Evolutionary conservation across 2,329 filamentous ascomycete species (phyloP).

Genomic region (Penicillium sp.): DNA sequence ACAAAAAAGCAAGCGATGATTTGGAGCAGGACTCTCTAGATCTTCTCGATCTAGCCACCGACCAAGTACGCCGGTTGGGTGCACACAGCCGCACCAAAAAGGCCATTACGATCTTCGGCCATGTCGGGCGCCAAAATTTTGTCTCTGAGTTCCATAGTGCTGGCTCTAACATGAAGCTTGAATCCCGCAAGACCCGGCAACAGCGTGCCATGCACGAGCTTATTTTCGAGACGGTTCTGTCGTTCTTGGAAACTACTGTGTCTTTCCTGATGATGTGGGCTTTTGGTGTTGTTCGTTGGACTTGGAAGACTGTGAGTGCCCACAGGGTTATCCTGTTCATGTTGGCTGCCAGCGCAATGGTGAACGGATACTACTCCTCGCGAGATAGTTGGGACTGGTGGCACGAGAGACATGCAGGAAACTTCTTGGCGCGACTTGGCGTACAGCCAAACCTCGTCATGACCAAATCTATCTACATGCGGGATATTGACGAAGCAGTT

Average conservation of each 20-base stretch:
- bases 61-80: slow-evolving; percentile 48
- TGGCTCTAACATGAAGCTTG: slow-evolving; percentile 33
- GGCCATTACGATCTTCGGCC: slow-evolving; percentile 48
- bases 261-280: slow-evolving; percentile 75
- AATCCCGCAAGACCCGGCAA: slow-evolving; percentile 55
- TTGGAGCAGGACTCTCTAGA: slow-evolving; percentile 48
- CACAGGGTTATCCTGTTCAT: slow-evolving; percentile 70
- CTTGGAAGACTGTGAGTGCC: slow-evolving; percentile 66
- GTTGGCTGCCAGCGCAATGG: slow-evolving; percentile 63
- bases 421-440: slow-evolving; percentile 77
- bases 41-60: slow-evolving; percentile 49
- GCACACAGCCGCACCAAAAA: slow-evolving; percentile 48
- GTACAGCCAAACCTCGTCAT: slow-evolving; percentile 74
- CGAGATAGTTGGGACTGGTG: slow-evolving; percentile 75
- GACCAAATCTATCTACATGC: slow-evolving; percentile 79
- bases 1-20: slow-evolving; percentile 69
- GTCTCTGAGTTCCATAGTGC: slow-evolving; percentile 38
- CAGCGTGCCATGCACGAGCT: slow-evolving; percentile 63
- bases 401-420: slow-evolving; percentile 72
- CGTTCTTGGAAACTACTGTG: slow-evolving; percentile 68
- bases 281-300: slow-evolving; percentile 61
- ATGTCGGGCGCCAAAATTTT: slow-evolving; percentile 45
- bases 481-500: slow-evolving; percentile 69
- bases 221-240: slow-evolving; percentile 67
- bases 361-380: slow-evolving; percentile 72